Evolutionary conservation across 352 stramenopile genomes (phyloP).

Genomic region (Phytophthora pinifolia): DNA sequence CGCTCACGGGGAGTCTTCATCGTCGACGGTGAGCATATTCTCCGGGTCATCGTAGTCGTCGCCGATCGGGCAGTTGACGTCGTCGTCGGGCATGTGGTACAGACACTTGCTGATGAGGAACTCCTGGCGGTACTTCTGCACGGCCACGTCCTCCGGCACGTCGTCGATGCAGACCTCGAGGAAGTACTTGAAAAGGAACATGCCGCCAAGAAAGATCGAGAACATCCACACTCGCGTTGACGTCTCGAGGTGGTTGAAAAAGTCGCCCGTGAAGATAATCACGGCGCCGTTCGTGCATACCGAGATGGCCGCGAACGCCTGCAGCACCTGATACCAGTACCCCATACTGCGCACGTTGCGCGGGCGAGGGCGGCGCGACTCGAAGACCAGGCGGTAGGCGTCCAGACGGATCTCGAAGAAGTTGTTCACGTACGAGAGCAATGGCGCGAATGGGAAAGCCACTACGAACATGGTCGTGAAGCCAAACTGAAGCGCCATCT

Average conservation of each 20-base stretch:
- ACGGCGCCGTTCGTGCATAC: constrained; percentile 93
- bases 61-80: constrained; percentile 40
- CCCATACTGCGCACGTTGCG: constrained; percentile 87
- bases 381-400: constrained; percentile 81
- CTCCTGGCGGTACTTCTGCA: constrained; percentile 75
- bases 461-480: constrained; percentile 91
- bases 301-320: constrained; percentile 88
- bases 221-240: constrained; percentile 77
- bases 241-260: constrained; percentile 60
- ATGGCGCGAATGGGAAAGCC: constrained; percentile 91
- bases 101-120: constrained; percentile 89
- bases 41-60: constrained; percentile 41
- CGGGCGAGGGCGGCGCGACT: constrained; percentile 81
- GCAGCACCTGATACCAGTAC: constrained; percentile 92
- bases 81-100: constrained; percentile 82
- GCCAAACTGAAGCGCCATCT: constrained; percentile 90
- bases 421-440: constrained; percentile 93
- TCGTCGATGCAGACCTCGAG: constrained; percentile 78
- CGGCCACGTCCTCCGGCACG: constrained; percentile 64
- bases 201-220: constrained; percentile 69
- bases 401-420: constrained; percentile 93
- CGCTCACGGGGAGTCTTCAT: constrained; percentile 48
- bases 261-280: constrained; percentile 91
- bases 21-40: constrained; percentile 54
- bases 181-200: constrained; percentile 87